Base-by-base conservation (phyloP, 75 land plant genomes). In the Pseudotsuga menziesii region DNA sequence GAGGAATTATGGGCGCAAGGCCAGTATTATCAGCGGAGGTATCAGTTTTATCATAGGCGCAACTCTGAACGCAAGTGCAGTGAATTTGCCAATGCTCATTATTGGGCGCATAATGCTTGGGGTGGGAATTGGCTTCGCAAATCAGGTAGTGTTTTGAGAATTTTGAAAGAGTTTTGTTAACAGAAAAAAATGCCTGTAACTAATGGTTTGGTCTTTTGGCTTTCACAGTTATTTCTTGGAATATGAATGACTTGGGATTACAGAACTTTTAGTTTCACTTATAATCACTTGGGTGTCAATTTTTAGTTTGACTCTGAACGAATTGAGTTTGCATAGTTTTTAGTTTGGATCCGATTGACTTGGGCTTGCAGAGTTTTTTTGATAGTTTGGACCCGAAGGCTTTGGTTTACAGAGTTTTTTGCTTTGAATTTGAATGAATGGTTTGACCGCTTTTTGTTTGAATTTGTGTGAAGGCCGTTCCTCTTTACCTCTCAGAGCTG, bases 201-300 rank as follows among this genome's bases (percentile, higher is more conserved):
- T 92, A 95, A 14, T 94, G 97, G 95, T 80, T 95, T 39, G 87
- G 90, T 27, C 92, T 95, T 19, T 79, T 94, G 12, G 94, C 91
- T 35, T 77, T 88, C 4, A 94, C 91, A 2, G 92, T 89, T 14
- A 62, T 77, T 3, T 95, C 97, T 9, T 8, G 6, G 52, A 44
- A 44, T 7, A 0, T 44, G 9, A 44, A 44, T 44, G 52, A 44
- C 52, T 6, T 1, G 9, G 52, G 52, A 44, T 44, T 0, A 7
- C 52, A 44, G 52, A 44, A 44, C 1, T 44, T 44, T 44, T 9
- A 48, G 54, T 48, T 48, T 11, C 54, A 48, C 54, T 48, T 48
- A 48, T 12, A n/a, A n/a, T 61, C 9, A 61, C 64, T 25, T 61
- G 54, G 12, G 12, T 48, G 0, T 5, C 48, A 44, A 8, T 7